Base-by-base conservation (phyloP, 2,329 filamentous ascomycete genomes). In the Albophoma yamanashiensis region DNA sequence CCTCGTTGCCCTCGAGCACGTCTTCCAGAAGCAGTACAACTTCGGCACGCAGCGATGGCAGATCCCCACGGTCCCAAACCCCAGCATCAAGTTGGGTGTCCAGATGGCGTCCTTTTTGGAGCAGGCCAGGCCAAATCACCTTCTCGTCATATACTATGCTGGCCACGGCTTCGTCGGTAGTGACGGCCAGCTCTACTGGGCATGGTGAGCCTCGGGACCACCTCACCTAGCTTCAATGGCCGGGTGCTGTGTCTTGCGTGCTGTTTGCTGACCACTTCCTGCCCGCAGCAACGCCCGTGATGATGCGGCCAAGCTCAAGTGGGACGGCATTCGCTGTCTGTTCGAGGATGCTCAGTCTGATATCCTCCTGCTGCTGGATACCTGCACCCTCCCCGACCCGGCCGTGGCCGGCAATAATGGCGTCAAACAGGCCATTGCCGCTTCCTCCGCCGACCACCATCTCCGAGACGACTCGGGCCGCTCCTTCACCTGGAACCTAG, bases 151-250 rank as follows among this genome's bases (percentile, higher is more conserved):
- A 63, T 86, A 87, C 69, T 88, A 88, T 68, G 81, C 82, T 63
- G 85, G 85, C 38, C 76, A 85, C 67, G 82, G 83, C 64, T 86
- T 80, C 65, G 74, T 82, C 45, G 79, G 80, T n/a, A 65, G 76
- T 14, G 82, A 87, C 68, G 80, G 80, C 66, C 82, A 87, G 70
- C 74, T 87, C 34, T 87, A 85, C 69, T 88, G 85, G 85, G 83
- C 85, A 60, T 83, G 82, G 85, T 88, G 77, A 76, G 84, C 78
- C 60, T 58, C 25, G 7, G 9, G 8, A 39, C 12, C 8, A 15
- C 17, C 17, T 36, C 38, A 27, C 20, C 22, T 42, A 20, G 38
- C 22, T n/a, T 22, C 17, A 52, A 31, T 6, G 47, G 47, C 47
- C 25, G 2, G 25, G 47, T 22, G 40, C 36, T 45, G 25, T 50